A percentile compares a stretch with the other conserved stretches of the same genome.
These are phyloP conservation scores for Inosperma sp. DNA, from an alignment of 768 basidiomycete species.

Conservation along the genomic window DNA sequence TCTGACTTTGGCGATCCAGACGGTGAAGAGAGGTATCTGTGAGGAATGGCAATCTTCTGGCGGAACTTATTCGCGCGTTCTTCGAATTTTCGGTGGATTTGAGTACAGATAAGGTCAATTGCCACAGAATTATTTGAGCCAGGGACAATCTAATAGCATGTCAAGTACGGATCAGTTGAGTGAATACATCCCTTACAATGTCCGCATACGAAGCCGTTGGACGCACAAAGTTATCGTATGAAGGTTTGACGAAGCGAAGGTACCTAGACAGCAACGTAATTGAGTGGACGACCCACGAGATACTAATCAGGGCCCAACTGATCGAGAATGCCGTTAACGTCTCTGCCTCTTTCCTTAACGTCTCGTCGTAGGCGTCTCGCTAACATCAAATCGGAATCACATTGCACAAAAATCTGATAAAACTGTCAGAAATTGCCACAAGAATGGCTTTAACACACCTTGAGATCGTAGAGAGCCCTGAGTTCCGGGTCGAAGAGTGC, in stretches of 20 bases:
- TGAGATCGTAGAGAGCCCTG: conserved; percentile 84
- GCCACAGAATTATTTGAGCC: conserved; percentile 86
- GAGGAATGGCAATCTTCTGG: conserved; percentile 61
- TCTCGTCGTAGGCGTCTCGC: conserved; percentile 88
- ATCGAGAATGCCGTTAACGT: conserved; percentile 81
- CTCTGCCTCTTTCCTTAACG: conserved; percentile 80
- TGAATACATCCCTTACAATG: conserved; percentile 49
- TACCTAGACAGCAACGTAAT: conserved; percentile 48
- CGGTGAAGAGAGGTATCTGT: conserved; percentile 32
- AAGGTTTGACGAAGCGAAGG: conserved; percentile 90
- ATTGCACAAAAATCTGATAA: conserved; percentile 83
- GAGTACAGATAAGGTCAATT: conserved; percentile 89
- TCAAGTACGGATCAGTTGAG: neutral
- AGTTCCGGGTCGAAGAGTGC: conserved; percentile 75
- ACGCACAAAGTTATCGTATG: conserved; percentile 89
- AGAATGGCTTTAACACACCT: conserved; percentile 40
- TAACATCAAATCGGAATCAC: conserved; percentile 96
- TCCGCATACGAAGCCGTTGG: conserved; percentile 87
- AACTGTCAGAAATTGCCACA: too few species aligned
- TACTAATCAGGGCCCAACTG: conserved; percentile 48
- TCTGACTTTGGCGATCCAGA: conserved; percentile 38
- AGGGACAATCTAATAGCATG: conserved; percentile 75
- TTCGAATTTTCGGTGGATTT: conserved; percentile 78
- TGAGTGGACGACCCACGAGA: neutral
- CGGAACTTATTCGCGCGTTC: conserved; percentile 74